Evolutionary conservation across 495 filamentous ascomycete genomes (phyloP), one percentile per base, ranked within the genome.

Genomic region (Clavariopsis aquatica): DNA sequence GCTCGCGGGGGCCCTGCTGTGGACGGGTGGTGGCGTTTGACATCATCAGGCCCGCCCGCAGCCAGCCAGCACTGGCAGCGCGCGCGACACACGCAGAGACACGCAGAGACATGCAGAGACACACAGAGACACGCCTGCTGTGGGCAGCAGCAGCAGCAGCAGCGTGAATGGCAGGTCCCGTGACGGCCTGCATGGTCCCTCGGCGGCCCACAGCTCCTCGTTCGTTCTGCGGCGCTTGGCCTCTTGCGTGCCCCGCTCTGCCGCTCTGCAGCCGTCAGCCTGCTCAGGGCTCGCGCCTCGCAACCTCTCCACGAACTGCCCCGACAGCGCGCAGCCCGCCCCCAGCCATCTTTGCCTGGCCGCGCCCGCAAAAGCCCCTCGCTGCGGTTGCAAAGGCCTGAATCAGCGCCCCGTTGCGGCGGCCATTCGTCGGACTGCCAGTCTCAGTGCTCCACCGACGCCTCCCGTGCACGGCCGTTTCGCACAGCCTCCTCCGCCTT

Each of bases 401-500:
- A 27, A 12, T 58, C 28, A 64, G 61, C 53, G 38, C 9, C 9
- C 17, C 22, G 26, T 49, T 24, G 23, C 20, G 2, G 3, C 19
- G 47, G 47, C 47, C 47, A 49, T 23, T 49, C 47, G 47, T 38
- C 31, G 41, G n/a, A 15, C 41, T 15, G 15, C 38, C 6, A n/a
- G 15, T 9, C 38, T 9, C 38, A 43, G 38, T 43, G 8, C 20
- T 27, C 45, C 43, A 26, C 34, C 52, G 46, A 43, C 38, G 38
- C 59, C 55, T 60, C 47, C 15, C 60, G 31, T 46, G 31, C 31
- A 34, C 53, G 29, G 66, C 60, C 62, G 47, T 64, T 58, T 52
- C 43, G 53, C 66, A 69, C 66, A 66, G 62, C 67, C 67, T 56
- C 56, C 60, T 67, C 60, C 60, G 52, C 58, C 59, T 58, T 51